Conservation (phyloP, 164 flowering plant genomes). For the Vitis cinerea region DNA sequence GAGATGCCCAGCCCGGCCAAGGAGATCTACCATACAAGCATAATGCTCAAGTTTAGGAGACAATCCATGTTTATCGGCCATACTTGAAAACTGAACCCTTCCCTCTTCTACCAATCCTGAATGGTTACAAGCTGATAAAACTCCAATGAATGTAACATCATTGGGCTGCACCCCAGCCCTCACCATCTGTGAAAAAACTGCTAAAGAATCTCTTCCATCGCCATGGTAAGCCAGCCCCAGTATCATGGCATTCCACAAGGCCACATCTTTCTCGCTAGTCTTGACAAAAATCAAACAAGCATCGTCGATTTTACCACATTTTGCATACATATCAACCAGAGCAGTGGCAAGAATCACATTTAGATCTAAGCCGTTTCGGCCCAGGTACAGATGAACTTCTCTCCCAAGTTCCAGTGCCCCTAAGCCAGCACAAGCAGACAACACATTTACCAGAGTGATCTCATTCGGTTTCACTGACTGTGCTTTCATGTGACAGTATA, state of each 20-base stretch:
- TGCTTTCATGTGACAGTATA: no score
- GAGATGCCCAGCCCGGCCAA: conserved; percentile 17
- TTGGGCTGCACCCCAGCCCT: neutral
- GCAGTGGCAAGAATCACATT: conserved; percentile 16
- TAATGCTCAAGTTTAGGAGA: conserved; percentile 15
- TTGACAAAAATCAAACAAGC: conserved; percentile 20
- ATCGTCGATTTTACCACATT: conserved; percentile 14
- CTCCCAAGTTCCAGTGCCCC: conserved; percentile 16
- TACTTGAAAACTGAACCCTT: conserved; percentile 1
- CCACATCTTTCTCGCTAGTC: conserved; percentile 13
- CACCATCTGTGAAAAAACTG: conserved; percentile 15
- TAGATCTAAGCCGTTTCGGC: conserved; percentile 8
- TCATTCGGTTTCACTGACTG: no score
- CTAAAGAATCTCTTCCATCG: conserved; percentile 10
- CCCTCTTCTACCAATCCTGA: conserved; percentile 18
- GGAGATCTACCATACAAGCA: neutral
- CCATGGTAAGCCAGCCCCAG: conserved; percentile 15
- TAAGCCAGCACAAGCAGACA: no score
- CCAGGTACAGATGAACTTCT: conserved; percentile 13
- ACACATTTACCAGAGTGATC: no score
- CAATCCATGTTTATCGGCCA: conserved; percentile 9
- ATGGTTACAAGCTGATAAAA: conserved; percentile 17
- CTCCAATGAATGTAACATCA: conserved; percentile 13
- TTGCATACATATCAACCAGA: conserved; percentile 20
- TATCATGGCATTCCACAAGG: conserved; percentile 22